phyloP scores from a whole-genome alignment of 192 early-diverging fungal species.

The Gryganskiella cystojenkinii region DNA sequence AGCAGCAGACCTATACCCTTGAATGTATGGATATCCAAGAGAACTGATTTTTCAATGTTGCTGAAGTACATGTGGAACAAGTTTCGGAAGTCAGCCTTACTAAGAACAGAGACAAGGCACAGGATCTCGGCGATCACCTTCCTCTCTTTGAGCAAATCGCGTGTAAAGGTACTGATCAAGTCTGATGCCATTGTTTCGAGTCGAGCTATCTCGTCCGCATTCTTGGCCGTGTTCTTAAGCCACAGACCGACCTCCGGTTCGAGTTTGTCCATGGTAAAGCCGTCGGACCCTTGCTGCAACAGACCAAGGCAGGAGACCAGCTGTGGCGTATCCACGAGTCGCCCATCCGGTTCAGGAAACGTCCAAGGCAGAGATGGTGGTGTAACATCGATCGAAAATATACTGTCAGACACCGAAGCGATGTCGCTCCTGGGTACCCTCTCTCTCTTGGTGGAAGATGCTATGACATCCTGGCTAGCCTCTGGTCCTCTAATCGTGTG shows the following conservation, averaged over 20 bases:
- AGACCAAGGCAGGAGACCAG: conserved; percentile 1
- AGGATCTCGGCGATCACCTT: not conserved
- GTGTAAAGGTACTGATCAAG: not conserved
- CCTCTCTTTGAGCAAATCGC: not conserved
- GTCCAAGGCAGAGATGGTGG: too few species aligned
- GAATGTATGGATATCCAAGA: not conserved
- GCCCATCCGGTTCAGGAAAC: not conserved
- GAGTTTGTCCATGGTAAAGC: not conserved
- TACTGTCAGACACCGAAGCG: too few species aligned
- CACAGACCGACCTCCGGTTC: too few species aligned
- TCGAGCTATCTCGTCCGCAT: not conserved
- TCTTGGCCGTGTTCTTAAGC: not conserved
- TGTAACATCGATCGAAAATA: too few species aligned
- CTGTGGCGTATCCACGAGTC: not conserved
- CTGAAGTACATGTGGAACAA: not conserved
- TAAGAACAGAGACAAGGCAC: not conserved
- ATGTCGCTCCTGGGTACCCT: too few species aligned
- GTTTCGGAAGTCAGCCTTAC: not conserved
- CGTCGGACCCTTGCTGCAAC: too few species aligned
- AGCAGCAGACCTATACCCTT: conserved; percentile 3
- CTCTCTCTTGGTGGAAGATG: too few species aligned
- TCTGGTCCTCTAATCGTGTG: too few species aligned
- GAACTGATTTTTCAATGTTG: not conserved
- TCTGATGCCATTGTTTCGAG: not conserved
- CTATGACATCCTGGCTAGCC: too few species aligned